Base-by-base conservation (phyloP, 2,329 filamentous ascomycete species). In the Fusarium sp. region DNA sequence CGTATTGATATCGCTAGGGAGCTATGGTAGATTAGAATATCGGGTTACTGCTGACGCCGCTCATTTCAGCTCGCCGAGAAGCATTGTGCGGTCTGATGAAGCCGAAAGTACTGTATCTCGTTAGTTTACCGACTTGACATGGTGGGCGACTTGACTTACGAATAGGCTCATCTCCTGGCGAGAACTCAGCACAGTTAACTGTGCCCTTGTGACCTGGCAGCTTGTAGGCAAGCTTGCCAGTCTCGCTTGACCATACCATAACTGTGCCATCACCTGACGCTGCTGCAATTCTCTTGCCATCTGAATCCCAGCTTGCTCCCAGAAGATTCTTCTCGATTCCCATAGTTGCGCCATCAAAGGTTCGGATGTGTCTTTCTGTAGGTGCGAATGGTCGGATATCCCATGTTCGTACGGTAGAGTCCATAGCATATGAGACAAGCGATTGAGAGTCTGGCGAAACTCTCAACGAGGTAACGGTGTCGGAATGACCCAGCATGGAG, bases 381-480 rank as follows among this genome's bases (percentile, higher is more conserved):
- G 96, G 94, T 9, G 96, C 95, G 81, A 98, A 99, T 0, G 96
- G 95, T 72, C 95, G 88, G 55, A 99, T 92, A 78, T 99, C 95
- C 96, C 96, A 99, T 20, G 94, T 98, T 75, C 93, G 88, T 40
- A 94, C 96, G 0, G 95, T 97, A 22, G 92, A 94, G 80, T 99
- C 96, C 85, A 98, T 96, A 10, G 94, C 91, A 76, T 97, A 96
- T 4, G 95, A 98, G 6, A 98, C 84, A 5, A 99, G 86, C 1
- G 92, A 92, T 79, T 98, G 94, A 41, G 93, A 92, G 79, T 99
- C 95, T 0, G 96, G 95, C 4, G 95, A 98, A n/a, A 98, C 88
- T 57, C 92, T 87, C 48, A 99, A 85, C 14, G 94, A 97, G 5
- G 94, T 97, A 69, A 99, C 86, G 1, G 95, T 98, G 78, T 99